Evolutionary conservation across 768 basidiomycete genomes (phyloP).

Genomic region (Mycena olivaceomarginata): DNA sequence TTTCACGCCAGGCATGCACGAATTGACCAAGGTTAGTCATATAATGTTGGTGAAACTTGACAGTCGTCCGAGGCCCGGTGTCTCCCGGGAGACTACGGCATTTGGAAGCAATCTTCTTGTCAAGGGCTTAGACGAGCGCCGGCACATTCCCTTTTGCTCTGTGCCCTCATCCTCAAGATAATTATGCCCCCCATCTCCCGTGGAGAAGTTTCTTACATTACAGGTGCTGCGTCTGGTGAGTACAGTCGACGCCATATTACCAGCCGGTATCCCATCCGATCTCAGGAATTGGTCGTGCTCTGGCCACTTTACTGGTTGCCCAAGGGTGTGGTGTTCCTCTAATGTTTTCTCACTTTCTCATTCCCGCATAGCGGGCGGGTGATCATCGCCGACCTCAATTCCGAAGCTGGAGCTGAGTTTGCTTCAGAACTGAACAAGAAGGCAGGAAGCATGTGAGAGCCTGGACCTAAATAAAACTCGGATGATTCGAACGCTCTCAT

Average conservation of each 20-base stretch:
- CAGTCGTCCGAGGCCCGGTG: too few relatives aligned
- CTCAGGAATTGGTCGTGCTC: slow-evolving; percentile 42
- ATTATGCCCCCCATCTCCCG: slow-evolving; percentile 34
- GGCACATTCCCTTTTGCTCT: background rate
- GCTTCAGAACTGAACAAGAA: slow-evolving; percentile 45
- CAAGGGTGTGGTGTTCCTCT: slow-evolving; percentile 34
- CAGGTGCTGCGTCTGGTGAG: slow-evolving; percentile 40
- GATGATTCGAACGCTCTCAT: background rate
- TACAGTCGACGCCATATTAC: background rate
- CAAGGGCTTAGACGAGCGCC: too few relatives aligned
- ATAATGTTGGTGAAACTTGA: too few relatives aligned
- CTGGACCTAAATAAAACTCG: background rate
- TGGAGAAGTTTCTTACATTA: slow-evolving; percentile 40
- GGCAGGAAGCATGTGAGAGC: slow-evolving; percentile 43
- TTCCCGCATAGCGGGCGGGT: slow-evolving; percentile 36
- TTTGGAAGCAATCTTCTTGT: too few relatives aligned
- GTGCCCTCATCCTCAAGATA: background rate
- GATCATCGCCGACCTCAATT: slow-evolving; percentile 43
- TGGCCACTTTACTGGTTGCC: slow-evolving; percentile 36
- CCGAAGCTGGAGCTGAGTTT: slow-evolving; percentile 32
- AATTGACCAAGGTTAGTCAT: too few relatives aligned
- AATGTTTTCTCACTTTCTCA: background rate
- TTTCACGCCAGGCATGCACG: too few relatives aligned
- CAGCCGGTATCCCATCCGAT: background rate
- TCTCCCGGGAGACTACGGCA: too few relatives aligned